phyloP scores from a whole-genome alignment of 2,329 filamentous ascomycete genomes.

The Dactylellina sp. region DNA sequence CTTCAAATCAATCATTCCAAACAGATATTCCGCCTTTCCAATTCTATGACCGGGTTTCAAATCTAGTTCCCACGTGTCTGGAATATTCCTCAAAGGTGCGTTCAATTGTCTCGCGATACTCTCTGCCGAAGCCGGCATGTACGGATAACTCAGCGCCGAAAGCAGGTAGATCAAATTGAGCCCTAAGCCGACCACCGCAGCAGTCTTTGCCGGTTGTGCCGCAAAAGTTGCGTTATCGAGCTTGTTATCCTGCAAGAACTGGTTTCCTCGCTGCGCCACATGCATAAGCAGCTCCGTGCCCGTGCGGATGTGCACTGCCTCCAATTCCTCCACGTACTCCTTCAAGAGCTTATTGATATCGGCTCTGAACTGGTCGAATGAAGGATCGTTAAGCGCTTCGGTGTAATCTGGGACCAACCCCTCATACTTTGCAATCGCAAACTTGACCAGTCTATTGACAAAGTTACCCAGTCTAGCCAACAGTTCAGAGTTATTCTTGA shows the following conservation, averaged over 20 bases:
- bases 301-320: slow-evolving; percentile 77
- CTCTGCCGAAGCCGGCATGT: slow-evolving; percentile 82
- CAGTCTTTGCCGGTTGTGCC: slow-evolving; percentile 70
- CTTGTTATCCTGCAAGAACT: slow-evolving; percentile 69
- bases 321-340: slow-evolving; percentile 75
- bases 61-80: slow-evolving; percentile 74
- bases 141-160: slow-evolving; percentile 81
- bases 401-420: slow-evolving; percentile 76
- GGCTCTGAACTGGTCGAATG: slow-evolving; percentile 65
- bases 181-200: slow-evolving; percentile 77
- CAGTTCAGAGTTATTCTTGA: slow-evolving; percentile 89
- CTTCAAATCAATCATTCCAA: slow-evolving; percentile 82
- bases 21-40: slow-evolving; percentile 80
- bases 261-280: slow-evolving; percentile 73
- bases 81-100: slow-evolving; percentile 71
- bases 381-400: slow-evolving; percentile 66
- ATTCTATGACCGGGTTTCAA: slow-evolving; percentile 82
- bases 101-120: slow-evolving; percentile 83
- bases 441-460: slow-evolving; percentile 79
- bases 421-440: slow-evolving; percentile 80
- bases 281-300: slow-evolving; percentile 75
- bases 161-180: slow-evolving; percentile 86
- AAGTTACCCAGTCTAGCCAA: slow-evolving; percentile 78
- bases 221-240: slow-evolving; percentile 70
- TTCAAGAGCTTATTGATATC: slow-evolving; percentile 76